A percentile compares a stretch with the other conserved stretches of the same genome.
These are phyloP conservation scores for Hippophae rhamnoides DNA, from an alignment of 306 rosid genomes.

Conservation along the genomic window DNA sequence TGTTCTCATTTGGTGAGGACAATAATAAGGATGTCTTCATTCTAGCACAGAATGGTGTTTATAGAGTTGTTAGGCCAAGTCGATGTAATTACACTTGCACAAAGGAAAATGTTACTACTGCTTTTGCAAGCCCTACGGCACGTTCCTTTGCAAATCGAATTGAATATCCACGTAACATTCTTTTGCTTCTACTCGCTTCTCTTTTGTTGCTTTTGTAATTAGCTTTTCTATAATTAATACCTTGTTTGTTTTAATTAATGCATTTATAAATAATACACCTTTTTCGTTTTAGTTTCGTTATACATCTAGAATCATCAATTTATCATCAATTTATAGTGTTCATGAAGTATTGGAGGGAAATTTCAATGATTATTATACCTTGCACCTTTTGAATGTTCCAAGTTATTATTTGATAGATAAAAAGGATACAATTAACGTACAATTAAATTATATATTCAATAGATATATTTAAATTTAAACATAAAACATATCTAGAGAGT, in stretches of 20 bases:
- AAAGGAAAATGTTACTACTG: conserved; percentile 44
- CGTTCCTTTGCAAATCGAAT: conserved; percentile 24
- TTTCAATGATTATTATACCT: too few relatives aligned
- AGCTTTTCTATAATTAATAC: conserved; percentile 12
- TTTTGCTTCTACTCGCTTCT: conserved; percentile 19
- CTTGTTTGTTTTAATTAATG: background rate
- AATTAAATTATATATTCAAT: too few relatives aligned
- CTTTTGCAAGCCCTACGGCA: conserved; percentile 23
- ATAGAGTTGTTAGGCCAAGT: conserved; percentile 65
- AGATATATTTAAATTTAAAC: too few relatives aligned
- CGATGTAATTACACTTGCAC: conserved; percentile 65
- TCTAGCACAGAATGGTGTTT: conserved; percentile 64
- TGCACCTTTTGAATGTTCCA: too few relatives aligned
- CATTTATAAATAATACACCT: too few relatives aligned
- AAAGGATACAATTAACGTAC: too few relatives aligned
- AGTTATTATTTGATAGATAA: too few relatives aligned
- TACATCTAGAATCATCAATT: too few relatives aligned
- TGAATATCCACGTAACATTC: conserved; percentile 12
- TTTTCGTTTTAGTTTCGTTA: too few relatives aligned
- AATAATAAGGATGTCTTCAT: conserved; percentile 56
- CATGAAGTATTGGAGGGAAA: too few relatives aligned
- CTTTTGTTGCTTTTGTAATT: conserved; percentile 17
- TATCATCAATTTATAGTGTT: too few relatives aligned
- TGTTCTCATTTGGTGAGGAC: conserved; percentile 74
- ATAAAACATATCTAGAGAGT: too few relatives aligned